phyloP scores from a whole-genome alignment of 495 filamentous ascomycete genomes.

The Hyaloscypha variabilis region DNA sequence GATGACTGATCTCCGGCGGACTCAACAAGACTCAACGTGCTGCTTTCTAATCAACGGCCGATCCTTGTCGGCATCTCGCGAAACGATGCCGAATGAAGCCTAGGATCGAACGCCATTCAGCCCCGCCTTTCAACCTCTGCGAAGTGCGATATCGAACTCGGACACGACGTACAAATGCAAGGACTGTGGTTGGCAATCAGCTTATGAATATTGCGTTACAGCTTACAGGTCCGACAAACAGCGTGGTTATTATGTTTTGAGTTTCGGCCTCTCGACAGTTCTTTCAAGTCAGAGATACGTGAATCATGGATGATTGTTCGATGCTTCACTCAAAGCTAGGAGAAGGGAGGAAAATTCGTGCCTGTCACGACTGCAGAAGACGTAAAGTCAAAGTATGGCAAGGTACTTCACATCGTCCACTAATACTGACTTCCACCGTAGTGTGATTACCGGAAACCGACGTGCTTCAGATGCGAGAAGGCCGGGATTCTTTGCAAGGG shows the following conservation, averaged over 20 bases:
- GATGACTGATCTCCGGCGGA: neutral
- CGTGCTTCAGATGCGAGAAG: conserved; percentile 2
- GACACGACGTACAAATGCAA: neutral
- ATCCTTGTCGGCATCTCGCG: neutral
- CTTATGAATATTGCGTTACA: neutral
- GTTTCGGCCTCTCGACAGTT: neutral
- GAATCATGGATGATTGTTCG: neutral
- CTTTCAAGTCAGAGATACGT: neutral
- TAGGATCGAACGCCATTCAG: neutral
- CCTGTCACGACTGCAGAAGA: conserved; percentile 3
- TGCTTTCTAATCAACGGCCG: too few relatives aligned
- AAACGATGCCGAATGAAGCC: neutral
- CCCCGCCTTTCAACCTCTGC: neutral
- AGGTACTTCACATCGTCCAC: neutral
- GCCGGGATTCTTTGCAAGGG: neutral
- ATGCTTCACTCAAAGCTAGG: neutral
- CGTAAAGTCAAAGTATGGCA: neutral
- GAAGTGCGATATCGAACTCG: neutral
- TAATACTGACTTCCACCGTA: neutral
- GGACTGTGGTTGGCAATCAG: neutral
- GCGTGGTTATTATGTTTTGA: neutral
- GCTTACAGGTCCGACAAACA: neutral
- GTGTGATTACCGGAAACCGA: conserved; percentile 2
- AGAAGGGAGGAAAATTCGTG: neutral
- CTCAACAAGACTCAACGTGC: too few relatives aligned